Percentiles rank a stretch among this genome's conserved stretches.
phyloP scores from a whole-genome alignment of 805 yeast genomes.

The Yarrowia keelungensis region DNA sequence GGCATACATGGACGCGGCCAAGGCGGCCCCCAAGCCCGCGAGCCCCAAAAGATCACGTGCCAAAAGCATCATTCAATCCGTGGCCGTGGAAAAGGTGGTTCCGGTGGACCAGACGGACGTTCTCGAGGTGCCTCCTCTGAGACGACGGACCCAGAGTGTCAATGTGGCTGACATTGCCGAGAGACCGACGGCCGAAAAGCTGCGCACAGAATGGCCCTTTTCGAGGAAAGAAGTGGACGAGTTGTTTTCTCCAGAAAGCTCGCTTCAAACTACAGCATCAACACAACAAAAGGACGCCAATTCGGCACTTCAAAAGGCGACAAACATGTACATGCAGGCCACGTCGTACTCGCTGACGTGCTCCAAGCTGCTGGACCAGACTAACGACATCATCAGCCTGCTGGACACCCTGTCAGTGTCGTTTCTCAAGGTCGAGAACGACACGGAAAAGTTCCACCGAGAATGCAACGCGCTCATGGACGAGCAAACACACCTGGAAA shows the following conservation, averaged over 20 bases:
- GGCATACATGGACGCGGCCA: conserved; percentile 46
- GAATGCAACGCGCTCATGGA: conserved; percentile 60
- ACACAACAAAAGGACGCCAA: not conserved
- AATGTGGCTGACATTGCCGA: not conserved
- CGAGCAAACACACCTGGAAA: conserved; percentile 55
- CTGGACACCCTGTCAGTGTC: conserved; percentile 59
- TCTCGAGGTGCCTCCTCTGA: conserved; percentile 21
- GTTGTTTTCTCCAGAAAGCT: not conserved
- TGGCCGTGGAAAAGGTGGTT: conserved; percentile 34
- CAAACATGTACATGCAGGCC: conserved; percentile 30
- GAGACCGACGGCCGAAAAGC: not conserved
- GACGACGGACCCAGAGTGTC: conserved; percentile 18
- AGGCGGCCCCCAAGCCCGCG: conserved; percentile 26
- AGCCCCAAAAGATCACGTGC: conserved; percentile 29
- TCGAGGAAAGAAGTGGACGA: conserved; percentile 14
- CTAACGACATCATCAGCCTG: conserved; percentile 21
- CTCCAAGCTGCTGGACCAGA: conserved; percentile 33
- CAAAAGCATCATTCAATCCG: conserved; percentile 37
- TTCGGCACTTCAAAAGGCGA: conserved; percentile 8
- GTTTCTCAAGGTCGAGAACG: conserved; percentile 64
- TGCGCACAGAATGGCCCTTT: conserved; percentile 37
- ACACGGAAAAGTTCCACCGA: conserved; percentile 68
- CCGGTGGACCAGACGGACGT: conserved; percentile 1
- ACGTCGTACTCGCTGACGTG: conserved; percentile 35
- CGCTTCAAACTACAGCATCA: not conserved